Conservation (phyloP, 805 yeast species). For the Hemisphaericaspora nanyangensis region DNA sequence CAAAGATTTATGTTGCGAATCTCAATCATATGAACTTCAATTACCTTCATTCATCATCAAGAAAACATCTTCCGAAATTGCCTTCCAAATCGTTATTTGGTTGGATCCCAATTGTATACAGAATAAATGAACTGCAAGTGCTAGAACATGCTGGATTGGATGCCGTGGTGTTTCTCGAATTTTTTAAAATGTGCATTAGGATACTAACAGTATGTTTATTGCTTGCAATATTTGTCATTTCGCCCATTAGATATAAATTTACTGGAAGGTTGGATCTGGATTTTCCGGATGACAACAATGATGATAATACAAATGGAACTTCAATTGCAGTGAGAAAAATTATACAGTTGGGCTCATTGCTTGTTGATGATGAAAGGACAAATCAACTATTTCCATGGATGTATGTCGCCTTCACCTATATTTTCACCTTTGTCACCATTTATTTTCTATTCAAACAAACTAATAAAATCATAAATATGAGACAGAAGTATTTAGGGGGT, state of each 20-base stretch:
- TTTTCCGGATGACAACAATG: conserved; percentile 16
- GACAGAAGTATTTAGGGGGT: conserved; percentile 79
- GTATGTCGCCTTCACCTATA: conserved; percentile 81
- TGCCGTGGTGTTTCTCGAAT: conserved; percentile 87
- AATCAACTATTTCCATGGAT: conserved; percentile 71
- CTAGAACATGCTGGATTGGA: conserved; percentile 90
- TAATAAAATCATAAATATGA: conserved; percentile 62
- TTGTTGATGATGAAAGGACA: conserved; percentile 23
- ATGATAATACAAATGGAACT: conserved; percentile 5
- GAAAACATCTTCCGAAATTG: conserved; percentile 55
- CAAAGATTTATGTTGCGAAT: conserved; percentile 82
- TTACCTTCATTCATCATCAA: conserved; percentile 39
- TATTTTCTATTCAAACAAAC: conserved; percentile 67
- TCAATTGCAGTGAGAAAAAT: not conserved
- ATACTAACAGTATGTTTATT: conserved; percentile 60
- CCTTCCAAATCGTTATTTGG: conserved; percentile 62
- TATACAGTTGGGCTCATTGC: not conserved
- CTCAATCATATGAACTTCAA: conserved; percentile 43
- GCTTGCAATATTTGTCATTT: conserved; percentile 69
- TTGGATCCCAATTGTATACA: conserved; percentile 70
- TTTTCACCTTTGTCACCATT: conserved; percentile 69
- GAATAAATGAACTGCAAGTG: conserved; percentile 68
- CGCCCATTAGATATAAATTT: conserved; percentile 79
- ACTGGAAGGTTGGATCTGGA: conserved; percentile 56
- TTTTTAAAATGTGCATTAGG: conserved; percentile 84